Evolutionary conservation across 2,329 filamentous ascomycete species (phyloP).

Genomic region (Ceratocystis harringtonii): DNA sequence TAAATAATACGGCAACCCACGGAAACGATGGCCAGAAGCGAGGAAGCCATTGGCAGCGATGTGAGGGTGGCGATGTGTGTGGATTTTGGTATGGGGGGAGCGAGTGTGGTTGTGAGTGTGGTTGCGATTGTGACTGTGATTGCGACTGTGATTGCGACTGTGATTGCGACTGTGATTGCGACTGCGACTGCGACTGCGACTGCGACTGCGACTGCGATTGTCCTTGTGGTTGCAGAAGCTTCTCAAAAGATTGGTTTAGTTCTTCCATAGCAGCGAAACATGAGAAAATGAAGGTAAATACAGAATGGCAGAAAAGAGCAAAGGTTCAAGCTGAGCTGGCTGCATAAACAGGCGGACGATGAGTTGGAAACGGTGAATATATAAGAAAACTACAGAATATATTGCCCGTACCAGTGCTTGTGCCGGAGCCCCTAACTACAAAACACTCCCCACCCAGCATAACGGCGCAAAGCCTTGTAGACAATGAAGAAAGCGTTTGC

Average conservation of each 20-base stretch:
- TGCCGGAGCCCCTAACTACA: no score
- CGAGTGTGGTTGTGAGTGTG: neutral
- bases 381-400: no score
- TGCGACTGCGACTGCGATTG: neutral
- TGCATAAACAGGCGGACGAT: neutral
- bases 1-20: conserved; percentile 14
- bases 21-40: conserved; percentile 16
- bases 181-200: neutral
- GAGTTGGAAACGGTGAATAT: no score
- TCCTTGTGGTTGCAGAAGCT: neutral
- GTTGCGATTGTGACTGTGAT: neutral
- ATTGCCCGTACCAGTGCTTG: no score
- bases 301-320: neutral
- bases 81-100: neutral
- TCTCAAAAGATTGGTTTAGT: conserved; percentile 23
- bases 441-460: no score
- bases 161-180: neutral
- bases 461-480: no score
- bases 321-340: conserved; percentile 15
- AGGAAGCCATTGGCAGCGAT: conserved; percentile 14
- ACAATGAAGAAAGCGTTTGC: neutral
- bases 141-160: neutral
- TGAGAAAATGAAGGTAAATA: conserved; percentile 10
- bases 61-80: conserved; percentile 9
- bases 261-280: conserved; percentile 29